Base-by-base conservation (phyloP, 83 land plant species). In the Picea mariana region DNA sequence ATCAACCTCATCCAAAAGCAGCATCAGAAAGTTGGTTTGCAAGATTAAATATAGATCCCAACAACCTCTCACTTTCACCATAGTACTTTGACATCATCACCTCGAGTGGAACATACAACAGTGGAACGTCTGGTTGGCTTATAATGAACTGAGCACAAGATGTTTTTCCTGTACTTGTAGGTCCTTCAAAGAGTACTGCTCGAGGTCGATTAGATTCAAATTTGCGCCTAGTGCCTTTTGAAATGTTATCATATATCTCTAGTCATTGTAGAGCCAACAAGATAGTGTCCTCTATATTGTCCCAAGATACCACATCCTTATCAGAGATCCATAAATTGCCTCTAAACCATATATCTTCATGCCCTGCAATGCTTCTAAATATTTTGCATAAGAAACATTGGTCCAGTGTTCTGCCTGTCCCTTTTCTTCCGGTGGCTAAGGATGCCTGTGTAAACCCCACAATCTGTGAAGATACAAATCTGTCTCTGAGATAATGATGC, bases 1-100 rank as follows among this genome's bases (percentile, higher is more conserved):
- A n/a, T n/a, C n/a, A n/a, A n/a, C n/a, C n/a, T 97, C 99, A 88
- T 97, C 99, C 49, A 97, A 86, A 63, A 97, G 99, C 98, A 67
- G 97, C 98, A 84, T 90, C 68, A 3, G 95, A 87, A 27, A 97
- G 92, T 62, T 96, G 91, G 81, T 97, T 94, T 62, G 96, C 98
- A 84, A 93, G 92, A 62, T 86, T 84, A 82, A 97, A 97, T 62
- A 97, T 91, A 85, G 87, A 86, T 5, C 96, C 94, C n/a, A 97
- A 78, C 34, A 95, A 78, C 24, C 95, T 90, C 81, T 97, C 99
- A 94, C 98, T 97, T 87, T 97, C 99, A 59, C 99, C 99, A 87
- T 95, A 97, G 75, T 95, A 97, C 81, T 97, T 97, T 62, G 97
- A 97, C 96, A 95, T 88, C 62, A 97, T 89, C 77, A 91, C 92